Evolutionary conservation across 495 filamentous ascomycete genomes (phyloP).

Genomic region (Echria macrotheca): DNA sequence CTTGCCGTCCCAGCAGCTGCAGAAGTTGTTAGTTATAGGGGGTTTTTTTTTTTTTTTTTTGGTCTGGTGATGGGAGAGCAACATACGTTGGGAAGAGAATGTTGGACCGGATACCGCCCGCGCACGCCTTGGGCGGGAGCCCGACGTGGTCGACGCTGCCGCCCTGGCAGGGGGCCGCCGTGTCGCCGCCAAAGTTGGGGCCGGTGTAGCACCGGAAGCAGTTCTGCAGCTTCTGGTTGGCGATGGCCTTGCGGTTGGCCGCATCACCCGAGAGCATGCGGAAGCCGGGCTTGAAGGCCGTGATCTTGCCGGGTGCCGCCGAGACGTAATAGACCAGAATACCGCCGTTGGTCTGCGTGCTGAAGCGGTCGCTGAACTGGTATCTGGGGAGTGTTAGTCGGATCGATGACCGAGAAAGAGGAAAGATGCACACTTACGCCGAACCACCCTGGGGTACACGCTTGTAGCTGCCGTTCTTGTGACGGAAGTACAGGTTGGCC

Average conservation of each 20-base stretch:
- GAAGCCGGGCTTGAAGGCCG: constrained; percentile 51
- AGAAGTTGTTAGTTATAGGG: no score
- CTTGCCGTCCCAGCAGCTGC: constrained; percentile 50
- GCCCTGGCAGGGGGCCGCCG: constrained; percentile 39
- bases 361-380: constrained; percentile 45
- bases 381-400: neutral
- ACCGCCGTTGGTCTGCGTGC: constrained; percentile 44
- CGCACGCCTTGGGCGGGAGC: constrained; percentile 36
- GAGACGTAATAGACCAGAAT: constrained; percentile 52
- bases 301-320: constrained; percentile 45
- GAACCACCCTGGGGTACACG: constrained; percentile 40
- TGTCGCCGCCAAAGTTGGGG: constrained; percentile 44
- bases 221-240: constrained; percentile 37
- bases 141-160: constrained; percentile 33
- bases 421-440: constrained; percentile 33
- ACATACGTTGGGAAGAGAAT: constrained; percentile 42
- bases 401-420: no score
- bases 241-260: constrained; percentile 33
- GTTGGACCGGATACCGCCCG: constrained; percentile 47
- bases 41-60: no score
- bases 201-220: constrained; percentile 48
- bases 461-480: constrained; percentile 42
- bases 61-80: no score
- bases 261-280: constrained; percentile 50
- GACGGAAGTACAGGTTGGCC: constrained; percentile 42